These are phyloP conservation scores for Ramichloridium luteum DNA, from an alignment of 2,329 filamentous ascomycete genomes.

Conservation along the genomic window DNA sequence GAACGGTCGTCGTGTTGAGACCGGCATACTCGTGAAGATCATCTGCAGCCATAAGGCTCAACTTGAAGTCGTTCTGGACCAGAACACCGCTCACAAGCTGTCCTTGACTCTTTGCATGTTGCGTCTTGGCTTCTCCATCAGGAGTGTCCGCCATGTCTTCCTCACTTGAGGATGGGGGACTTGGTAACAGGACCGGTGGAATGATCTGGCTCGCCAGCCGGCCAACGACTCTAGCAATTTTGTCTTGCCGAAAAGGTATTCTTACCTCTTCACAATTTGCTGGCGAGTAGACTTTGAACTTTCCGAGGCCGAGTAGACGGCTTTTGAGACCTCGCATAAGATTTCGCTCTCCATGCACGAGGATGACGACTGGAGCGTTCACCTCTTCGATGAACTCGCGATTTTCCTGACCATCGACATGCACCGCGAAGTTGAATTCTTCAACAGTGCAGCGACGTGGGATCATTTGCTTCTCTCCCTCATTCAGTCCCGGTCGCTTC, in stretches of 20 bases:
- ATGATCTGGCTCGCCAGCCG: conserved; percentile 67
- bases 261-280: conserved; percentile 89
- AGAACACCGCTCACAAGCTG: conserved; percentile 76
- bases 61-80: conserved; percentile 95
- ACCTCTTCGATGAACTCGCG: conserved; percentile 95
- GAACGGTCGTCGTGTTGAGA: conserved; percentile 87
- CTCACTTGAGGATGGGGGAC: conserved; percentile 28
- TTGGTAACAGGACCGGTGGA: conserved; percentile 41
- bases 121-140: conserved; percentile 14
- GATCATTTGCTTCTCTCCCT: conserved; percentile 75
- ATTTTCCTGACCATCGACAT: conserved; percentile 93
- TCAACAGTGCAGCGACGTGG: conserved; percentile 84
- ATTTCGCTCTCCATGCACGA: conserved; percentile 93
- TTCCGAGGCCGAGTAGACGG: conserved; percentile 84
- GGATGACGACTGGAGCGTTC: conserved; percentile 80
- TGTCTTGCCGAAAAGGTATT: conserved; percentile 92
- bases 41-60: conserved; percentile 92
- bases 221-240: conserved; percentile 90
- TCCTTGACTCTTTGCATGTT: conserved; percentile 28
- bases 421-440: conserved; percentile 90
- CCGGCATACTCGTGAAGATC: conserved; percentile 93
- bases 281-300: conserved; percentile 81
- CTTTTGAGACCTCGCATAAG: conserved; percentile 98
- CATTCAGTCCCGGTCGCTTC: conserved; percentile 35
- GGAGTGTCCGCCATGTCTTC: conserved; percentile 23